Base-by-base conservation (phyloP, 495 filamentous ascomycete genomes). In the Evernia prunastri region DNA sequence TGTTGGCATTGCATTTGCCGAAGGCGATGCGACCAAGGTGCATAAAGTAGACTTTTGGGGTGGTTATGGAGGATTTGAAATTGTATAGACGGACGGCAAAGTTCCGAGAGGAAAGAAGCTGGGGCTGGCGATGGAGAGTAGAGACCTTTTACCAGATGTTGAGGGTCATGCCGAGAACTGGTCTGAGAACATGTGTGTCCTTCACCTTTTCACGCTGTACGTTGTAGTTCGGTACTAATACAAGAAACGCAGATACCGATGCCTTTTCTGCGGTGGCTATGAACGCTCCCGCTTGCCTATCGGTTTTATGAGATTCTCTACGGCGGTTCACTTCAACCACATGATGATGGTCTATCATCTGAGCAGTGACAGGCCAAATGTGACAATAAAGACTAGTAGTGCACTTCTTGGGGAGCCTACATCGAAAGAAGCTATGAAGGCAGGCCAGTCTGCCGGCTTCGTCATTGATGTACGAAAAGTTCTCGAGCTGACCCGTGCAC, bases 51-150 rank as follows among this genome's bases (percentile, higher is more conserved):
- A 51, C 63, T 66, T 23, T 56, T 69, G 31, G 31, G 6, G 18
- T 18, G 49, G 6, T 13, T n/a, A n/a, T 25, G 27, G 36, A 10
- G 12, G 59, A 0, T 81, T 80, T 63, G 70, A 73, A 59, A 72
- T 72, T 3, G 74, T 77, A 58, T 67, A 53, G 1, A 60, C 61
- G 8, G 73, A 71, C 0, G 37, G 60, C 15, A 27, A 63, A 33
- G 64, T 54, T 17, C 76, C 71, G 63, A 56, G 58, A 7, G 78
- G 79, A 3, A 72, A 71, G 29, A 82, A 81, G 62, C 23, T 83
- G 2, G 70, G 80, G 3, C 66, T 84, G 7, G 80, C 80, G 1
- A 76, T 66, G n/a, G 82, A 81, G 0, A 69, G 74, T 1, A 63
- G 61, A 60, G 80, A 81, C 51, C 63, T 69, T 11, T 69, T 67